Base-by-base conservation (phyloP, 257 asterid genomes). In the Solanum medicagineum region DNA sequence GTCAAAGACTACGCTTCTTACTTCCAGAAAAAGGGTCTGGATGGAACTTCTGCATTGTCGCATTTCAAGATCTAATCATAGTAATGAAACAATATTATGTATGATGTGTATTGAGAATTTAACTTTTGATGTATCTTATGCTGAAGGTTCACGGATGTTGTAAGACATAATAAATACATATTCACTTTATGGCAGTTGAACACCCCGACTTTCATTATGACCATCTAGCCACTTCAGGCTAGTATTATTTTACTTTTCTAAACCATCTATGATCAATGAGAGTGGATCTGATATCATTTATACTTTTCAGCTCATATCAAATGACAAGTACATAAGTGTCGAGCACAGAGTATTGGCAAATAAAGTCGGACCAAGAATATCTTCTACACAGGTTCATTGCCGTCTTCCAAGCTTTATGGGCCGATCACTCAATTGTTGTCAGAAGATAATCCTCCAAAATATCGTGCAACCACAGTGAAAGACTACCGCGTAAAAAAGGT, bases 241-340 rank as follows among this genome's bases (percentile, higher is more conserved):
- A 26, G 26, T 26, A 26, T 26, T 26, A 26, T 26, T 26, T 26
- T 26, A 26, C 26, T 26, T 26, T 26, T 26, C 1, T 26, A 26
- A 26, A 26, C 26, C 26, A 26, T 26, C 26, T 26, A 26, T 26
- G 26, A 26, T 26, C 26, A 26, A 26, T 26, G 26, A 26, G 26
- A 26, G 26, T 26, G 26, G 26, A 26, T 26, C 26, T 26, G 26
- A 26, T 26, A 26, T 26, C 26, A 26, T 26, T 26, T 26, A 26
- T 26, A 26, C 26, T 26, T 26, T 26, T 26, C 26, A 26, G 26
- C 26, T 26, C 26, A 26, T 92, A 85, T 86, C 97, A 7, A 94
- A 94, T 36, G 97, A 93, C 93, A 91, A 89, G 88, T 90, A 88
- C 54, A 85, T 13, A 83, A 93, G 96, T n/a, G n/a, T n/a, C n/a